Percentiles rank a stretch among this genome's conserved stretches.
These are phyloP conservation scores for Kwoniella sp. DNA, from an alignment of 768 basidiomycete genomes.

Conservation along the genomic window DNA sequence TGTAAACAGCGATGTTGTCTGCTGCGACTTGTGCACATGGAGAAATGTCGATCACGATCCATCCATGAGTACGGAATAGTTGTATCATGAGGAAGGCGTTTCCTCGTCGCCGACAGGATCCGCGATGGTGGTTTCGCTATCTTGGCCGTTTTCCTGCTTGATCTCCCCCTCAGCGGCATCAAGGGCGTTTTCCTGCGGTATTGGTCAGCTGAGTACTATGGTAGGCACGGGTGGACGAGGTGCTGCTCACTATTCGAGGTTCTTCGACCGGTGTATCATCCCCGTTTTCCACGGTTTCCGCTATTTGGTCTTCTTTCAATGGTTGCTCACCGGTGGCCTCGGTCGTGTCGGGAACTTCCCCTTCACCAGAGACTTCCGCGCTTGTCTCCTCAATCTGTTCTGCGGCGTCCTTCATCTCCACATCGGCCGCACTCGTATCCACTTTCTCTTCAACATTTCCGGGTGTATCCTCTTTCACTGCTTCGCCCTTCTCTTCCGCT, in stretches of 20 bases:
- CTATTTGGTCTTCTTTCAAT: background rate
- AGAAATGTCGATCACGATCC: background rate
- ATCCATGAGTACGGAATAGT: background rate
- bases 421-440: background rate
- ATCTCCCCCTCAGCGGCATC: background rate
- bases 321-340: background rate
- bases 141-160: background rate
- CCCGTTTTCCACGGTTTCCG: background rate
- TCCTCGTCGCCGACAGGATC: background rate
- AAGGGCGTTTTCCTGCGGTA: background rate
- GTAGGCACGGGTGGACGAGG: background rate
- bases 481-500: background rate
- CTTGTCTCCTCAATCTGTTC: background rate
- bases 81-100: background rate
- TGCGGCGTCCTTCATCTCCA: background rate
- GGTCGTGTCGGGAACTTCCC: background rate
- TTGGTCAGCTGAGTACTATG: background rate
- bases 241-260: background rate
- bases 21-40: background rate
- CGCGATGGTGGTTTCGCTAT: background rate
- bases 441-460: background rate
- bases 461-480: background rate
- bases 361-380: background rate
- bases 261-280: background rate
- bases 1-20: background rate